Conservation (phyloP, 192 early-diverging fungal genomes). For the Gigaspora rosea region DNA sequence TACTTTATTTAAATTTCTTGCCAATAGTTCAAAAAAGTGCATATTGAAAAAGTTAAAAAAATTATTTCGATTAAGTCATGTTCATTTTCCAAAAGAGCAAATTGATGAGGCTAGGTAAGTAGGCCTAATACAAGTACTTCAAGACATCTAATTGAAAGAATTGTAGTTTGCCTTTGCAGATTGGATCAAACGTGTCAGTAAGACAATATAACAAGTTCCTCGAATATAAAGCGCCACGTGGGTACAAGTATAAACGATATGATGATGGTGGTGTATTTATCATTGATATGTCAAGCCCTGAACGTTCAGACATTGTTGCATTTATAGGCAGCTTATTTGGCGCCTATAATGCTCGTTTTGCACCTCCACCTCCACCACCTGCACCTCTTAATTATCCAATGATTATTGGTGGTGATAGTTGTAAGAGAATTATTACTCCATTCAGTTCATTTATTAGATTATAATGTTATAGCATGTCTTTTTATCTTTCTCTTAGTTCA, state of each 20-base stretch:
- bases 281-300: neutral
- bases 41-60: neutral
- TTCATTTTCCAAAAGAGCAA: slow-evolving; percentile 15
- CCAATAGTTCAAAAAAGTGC: neutral
- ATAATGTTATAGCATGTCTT: slow-evolving; percentile 2
- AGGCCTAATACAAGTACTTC: neutral
- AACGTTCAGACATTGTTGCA: neutral
- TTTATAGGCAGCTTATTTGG: neutral
- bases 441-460: neutral
- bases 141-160: slow-evolving; percentile 12
- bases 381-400: slow-evolving; percentile 4
- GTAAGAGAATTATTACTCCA: slow-evolving; percentile 6
- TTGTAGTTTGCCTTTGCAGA: slow-evolving; percentile 9
- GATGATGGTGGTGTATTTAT: slow-evolving; percentile 18
- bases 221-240: slow-evolving; percentile 1
- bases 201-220: slow-evolving; percentile 15
- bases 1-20: neutral
- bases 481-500: slow-evolving; percentile 10
- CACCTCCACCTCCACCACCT: no score
- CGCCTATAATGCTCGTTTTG: neutral
- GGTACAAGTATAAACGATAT: slow-evolving; percentile 7
- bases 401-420: neutral
- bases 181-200: slow-evolving; percentile 7
- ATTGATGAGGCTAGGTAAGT: neutral
- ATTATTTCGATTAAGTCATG: neutral